Evolutionary conservation across 2,329 filamentous ascomycete species (phyloP).

Genomic region (Pyrenochaeta sp.): DNA sequence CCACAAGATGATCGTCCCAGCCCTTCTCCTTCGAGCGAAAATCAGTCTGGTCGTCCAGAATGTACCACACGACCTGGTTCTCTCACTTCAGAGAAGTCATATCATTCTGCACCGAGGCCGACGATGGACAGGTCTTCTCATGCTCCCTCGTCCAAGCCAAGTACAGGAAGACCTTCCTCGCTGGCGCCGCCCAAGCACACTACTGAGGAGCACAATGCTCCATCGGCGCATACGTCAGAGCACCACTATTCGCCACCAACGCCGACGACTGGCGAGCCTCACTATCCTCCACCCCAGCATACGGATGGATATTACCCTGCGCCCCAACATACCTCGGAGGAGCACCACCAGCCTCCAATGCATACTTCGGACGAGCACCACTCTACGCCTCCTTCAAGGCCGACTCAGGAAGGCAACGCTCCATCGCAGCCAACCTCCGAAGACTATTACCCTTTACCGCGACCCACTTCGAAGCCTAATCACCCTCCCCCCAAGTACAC

Average conservation of each 20-base stretch:
- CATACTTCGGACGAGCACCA: background rate
- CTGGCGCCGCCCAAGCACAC: background rate
- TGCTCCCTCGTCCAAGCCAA: background rate
- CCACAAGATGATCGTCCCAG: too few species aligned
- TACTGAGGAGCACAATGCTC: background rate
- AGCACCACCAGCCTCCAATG: background rate
- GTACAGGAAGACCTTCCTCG: background rate
- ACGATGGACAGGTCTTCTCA: background rate
- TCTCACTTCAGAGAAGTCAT: background rate
- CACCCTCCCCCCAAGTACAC: background rate
- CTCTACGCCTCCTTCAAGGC: background rate
- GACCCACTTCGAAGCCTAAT: slow-evolving; percentile 1
- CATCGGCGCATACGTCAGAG: background rate
- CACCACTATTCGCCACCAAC: background rate
- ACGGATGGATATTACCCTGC: background rate
- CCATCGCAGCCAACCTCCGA: too few species aligned
- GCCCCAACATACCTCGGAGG: background rate
- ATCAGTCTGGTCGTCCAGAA: background rate
- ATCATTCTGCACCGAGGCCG: background rate
- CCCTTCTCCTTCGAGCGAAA: too few species aligned
- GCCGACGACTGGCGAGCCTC: background rate
- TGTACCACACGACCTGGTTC: background rate
- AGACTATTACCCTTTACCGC: too few species aligned
- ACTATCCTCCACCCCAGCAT: background rate
- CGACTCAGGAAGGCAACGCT: background rate